A percentile compares a stretch with the other conserved stretches of the same genome.
phyloP scores from a whole-genome alignment of 2,329 filamentous ascomycete genomes.

The Penicillium sp. region DNA sequence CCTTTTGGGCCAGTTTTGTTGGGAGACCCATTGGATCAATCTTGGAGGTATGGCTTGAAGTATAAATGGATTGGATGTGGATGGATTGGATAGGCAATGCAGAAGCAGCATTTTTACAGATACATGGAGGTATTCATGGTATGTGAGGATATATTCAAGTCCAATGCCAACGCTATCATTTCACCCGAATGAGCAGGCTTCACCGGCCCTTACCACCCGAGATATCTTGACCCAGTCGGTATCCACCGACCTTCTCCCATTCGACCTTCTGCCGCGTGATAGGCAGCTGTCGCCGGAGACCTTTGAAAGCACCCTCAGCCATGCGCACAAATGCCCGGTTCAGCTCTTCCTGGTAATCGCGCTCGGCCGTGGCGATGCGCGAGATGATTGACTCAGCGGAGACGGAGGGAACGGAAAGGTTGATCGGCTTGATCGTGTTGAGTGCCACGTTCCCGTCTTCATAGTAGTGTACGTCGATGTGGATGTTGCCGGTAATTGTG shows the following conservation, averaged over 20 bases:
- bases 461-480: conserved; percentile 98
- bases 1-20: background rate
- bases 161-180: conserved; percentile 8
- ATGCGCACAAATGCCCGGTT: conserved; percentile 87
- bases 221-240: conserved; percentile 81
- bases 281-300: conserved; percentile 85
- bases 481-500: conserved; percentile 76
- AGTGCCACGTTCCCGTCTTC: conserved; percentile 97
- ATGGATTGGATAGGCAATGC: too few relatives aligned
- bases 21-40: too few relatives aligned
- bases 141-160: too few relatives aligned
- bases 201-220: conserved; percentile 63
- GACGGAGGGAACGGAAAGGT: conserved; percentile 63
- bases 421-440: conserved; percentile 80
- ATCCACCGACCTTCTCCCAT: conserved; percentile 97
- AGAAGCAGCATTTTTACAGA: too few relatives aligned
- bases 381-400: conserved; percentile 72
- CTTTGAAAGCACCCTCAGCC: conserved; percentile 95
- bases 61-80: too few relatives aligned
- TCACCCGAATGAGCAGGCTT: conserved; percentile 1
- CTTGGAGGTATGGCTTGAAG: too few relatives aligned
- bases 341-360: conserved; percentile 93
- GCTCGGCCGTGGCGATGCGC: conserved; percentile 79
- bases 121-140: too few relatives aligned
- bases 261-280: conserved; percentile 98